Conservation (phyloP, 768 basidiomycete species). For the Trametes gibbosa region DNA sequence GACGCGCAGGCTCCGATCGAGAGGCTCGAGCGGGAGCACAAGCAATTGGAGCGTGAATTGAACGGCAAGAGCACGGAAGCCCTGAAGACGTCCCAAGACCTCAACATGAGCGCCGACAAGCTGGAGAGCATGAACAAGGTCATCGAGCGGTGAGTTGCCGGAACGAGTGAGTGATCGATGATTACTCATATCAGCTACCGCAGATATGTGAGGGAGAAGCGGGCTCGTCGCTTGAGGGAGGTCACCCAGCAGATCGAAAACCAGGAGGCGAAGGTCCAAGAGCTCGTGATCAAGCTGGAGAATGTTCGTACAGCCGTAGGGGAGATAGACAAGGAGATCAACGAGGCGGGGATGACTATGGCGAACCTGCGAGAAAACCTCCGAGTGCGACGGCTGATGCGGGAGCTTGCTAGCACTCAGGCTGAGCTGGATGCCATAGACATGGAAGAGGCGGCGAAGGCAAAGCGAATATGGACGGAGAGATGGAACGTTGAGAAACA, state of each 20-base stretch:
- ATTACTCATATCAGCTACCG: neutral
- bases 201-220: slow-evolving; percentile 76
- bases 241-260: slow-evolving; percentile 52
- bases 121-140: slow-evolving; percentile 57
- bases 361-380: slow-evolving; percentile 82
- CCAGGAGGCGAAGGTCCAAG: slow-evolving; percentile 44
- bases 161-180: neutral
- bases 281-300: slow-evolving; percentile 41
- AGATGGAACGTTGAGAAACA: slow-evolving; percentile 71
- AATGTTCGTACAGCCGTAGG: slow-evolving; percentile 44
- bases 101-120: slow-evolving; percentile 62
- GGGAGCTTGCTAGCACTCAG: slow-evolving; percentile 65
- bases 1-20: slow-evolving; percentile 67
- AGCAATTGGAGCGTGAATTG: slow-evolving; percentile 47
- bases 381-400: slow-evolving; percentile 64
- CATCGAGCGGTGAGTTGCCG: slow-evolving; percentile 55
- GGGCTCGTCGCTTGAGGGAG: slow-evolving; percentile 57
- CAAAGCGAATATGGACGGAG: slow-evolving; percentile 80
- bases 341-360: slow-evolving; percentile 65
- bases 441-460: slow-evolving; percentile 83
- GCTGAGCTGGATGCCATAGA: slow-evolving; percentile 72
- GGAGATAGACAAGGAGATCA: slow-evolving; percentile 73
- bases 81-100: slow-evolving; percentile 57
- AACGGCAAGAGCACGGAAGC: slow-evolving; percentile 48
- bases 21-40: slow-evolving; percentile 54